Base-by-base conservation (phyloP, 2,329 filamentous ascomycete species). In the Curvularia sp. region DNA sequence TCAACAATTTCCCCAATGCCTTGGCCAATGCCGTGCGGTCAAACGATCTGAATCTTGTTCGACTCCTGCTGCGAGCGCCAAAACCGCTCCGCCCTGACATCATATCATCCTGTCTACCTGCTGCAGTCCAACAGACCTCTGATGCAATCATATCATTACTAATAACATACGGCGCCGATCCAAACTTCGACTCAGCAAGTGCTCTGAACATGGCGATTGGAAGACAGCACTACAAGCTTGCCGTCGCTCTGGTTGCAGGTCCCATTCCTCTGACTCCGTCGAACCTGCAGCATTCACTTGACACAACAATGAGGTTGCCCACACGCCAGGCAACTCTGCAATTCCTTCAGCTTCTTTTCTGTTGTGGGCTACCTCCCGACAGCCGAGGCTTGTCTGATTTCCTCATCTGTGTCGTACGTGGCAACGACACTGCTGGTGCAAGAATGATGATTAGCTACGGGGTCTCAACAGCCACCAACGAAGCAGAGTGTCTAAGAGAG, bases 181-280 rank as follows among this genome's bases (percentile, higher is more conserved):
- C 74, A 12, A 77, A 77, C 54, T 76, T 73, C 57, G 67, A 75
- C 38, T 65, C 67, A 6, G 70, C 73, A 45, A 70, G 65, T 53
- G 74, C 74, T 48, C 52, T 76, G 2, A 70, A 70, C 12, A 72
- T 67, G 61, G 68, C 74, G 3, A 73, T 77, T 32, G 66, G 71
- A 10, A 64, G 61, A 43, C 67, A 71, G 27, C 66, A 72, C 18
- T 76, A 74, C 59, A 69, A 65, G 13, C 46, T 73, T 38, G 64
- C 71, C 3, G 59, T 74, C 39, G 68, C 69, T 9, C 39, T 77
- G 39, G 68, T 70, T 4, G 65, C 72, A 41, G 73, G 74, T 0
- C 66, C 72, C 1, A 70, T 67, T 19, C 63, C 57, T 34, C 47
- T 75, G 5, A 64, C 61, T 3, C 49, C 63, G 18, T 38, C 45